A percentile compares a stretch with the other conserved stretches of the same genome.
Conservation (phyloP, 768 basidiomycete species). For the Auricularia cornea region DNA sequence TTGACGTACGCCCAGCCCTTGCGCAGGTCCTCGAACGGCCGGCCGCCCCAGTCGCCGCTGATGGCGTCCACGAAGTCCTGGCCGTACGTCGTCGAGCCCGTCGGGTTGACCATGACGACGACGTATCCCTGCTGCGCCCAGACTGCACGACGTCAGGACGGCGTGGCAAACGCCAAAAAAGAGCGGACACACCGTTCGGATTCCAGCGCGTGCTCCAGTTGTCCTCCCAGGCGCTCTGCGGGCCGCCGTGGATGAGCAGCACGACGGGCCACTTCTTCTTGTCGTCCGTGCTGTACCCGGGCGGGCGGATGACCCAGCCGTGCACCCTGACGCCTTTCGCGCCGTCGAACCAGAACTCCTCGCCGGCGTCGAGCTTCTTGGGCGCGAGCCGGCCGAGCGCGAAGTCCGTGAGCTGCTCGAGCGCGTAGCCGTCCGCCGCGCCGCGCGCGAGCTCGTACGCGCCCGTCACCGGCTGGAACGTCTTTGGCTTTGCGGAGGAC, state of each 20-base stretch:
- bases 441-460: conserved; percentile 52
- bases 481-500: conserved; percentile 25
- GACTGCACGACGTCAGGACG: conserved; percentile 30
- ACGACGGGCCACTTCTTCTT: conserved; percentile 71
- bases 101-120: conserved; percentile 82
- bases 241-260: conserved; percentile 69
- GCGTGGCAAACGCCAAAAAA: neutral
- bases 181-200: conserved; percentile 50
- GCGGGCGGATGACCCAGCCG: conserved; percentile 77
- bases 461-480: conserved; percentile 47
- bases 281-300: conserved; percentile 58
- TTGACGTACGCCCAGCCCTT: conserved; percentile 68
- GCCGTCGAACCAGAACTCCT: conserved; percentile 88
- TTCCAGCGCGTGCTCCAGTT: conserved; percentile 93
- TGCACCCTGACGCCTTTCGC: conserved; percentile 69
- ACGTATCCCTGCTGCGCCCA: conserved; percentile 89
- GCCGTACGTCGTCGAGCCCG: conserved; percentile 88
- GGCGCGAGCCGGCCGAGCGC: conserved; percentile 44
- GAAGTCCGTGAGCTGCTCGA: conserved; percentile 58
- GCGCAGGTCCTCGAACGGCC: conserved; percentile 69
- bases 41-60: conserved; percentile 76
- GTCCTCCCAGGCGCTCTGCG: conserved; percentile 79
- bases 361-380: conserved; percentile 53
- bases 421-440: conserved; percentile 33
- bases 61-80: conserved; percentile 85